A percentile compares a stretch with the other conserved stretches of the same genome.
phyloP scores from a whole-genome alignment of 148 eudicot genomes.

The Rhododendron williamsianum region DNA sequence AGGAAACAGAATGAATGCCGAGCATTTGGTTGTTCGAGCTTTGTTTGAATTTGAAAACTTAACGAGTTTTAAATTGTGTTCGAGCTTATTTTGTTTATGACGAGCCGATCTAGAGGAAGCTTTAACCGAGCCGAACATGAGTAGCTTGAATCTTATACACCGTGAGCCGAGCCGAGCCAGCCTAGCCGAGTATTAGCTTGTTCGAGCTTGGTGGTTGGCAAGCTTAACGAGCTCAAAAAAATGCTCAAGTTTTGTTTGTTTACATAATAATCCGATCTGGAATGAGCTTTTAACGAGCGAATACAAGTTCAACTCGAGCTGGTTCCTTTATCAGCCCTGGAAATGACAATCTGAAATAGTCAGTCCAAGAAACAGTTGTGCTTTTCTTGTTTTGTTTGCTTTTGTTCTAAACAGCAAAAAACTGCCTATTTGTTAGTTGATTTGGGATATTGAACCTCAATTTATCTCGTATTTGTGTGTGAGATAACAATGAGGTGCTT shows the following conservation, averaged over 20 bases:
- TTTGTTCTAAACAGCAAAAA: neutral
- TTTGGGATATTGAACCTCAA: neutral
- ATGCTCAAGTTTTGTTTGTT: neutral
- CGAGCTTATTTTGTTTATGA: neutral
- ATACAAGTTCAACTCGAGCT: too few species aligned
- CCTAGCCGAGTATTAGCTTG: neutral
- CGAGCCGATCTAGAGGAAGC: neutral
- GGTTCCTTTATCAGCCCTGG: neutral
- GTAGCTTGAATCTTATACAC: neutral
- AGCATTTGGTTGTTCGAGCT: neutral
- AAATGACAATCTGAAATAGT: neutral
- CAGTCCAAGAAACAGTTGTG: neutral
- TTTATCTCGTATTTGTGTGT: neutral
- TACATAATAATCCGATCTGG: neutral
- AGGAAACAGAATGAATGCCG: neutral
- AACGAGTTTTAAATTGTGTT: neutral
- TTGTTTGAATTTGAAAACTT: neutral
- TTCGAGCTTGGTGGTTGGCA: neutral
- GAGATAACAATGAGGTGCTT: neutral
- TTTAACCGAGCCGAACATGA: neutral
- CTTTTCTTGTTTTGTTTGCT: neutral
- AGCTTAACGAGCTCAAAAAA: neutral
- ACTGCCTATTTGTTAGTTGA: neutral
- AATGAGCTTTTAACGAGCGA: neutral
- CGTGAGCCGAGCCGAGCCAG: neutral